These are phyloP conservation scores for Cytidiella melzeri DNA, from an alignment of 768 basidiomycete genomes.

Conservation along the genomic window DNA sequence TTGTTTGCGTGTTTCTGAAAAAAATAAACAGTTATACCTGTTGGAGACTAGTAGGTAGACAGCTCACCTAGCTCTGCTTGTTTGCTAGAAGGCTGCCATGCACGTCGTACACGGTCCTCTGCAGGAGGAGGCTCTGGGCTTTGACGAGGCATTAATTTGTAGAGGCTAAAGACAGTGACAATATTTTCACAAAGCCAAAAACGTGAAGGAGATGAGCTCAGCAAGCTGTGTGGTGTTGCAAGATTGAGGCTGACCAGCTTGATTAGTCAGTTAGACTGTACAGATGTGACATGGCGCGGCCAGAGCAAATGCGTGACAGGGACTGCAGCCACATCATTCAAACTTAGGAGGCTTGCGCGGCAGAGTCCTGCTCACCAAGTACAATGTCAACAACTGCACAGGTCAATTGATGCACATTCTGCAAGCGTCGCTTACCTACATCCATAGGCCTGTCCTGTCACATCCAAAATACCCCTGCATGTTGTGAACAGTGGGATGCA, in stretches of 20 bases:
- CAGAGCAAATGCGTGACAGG: neutral
- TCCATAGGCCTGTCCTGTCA: neutral
- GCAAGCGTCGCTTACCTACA: neutral
- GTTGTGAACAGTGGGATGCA: slow-evolving; percentile 3
- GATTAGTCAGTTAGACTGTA: neutral
- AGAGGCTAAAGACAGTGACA: neutral
- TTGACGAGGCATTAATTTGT: neutral
- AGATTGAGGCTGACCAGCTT: neutral
- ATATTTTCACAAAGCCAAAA: neutral
- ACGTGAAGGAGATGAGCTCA: neutral
- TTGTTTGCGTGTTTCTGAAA: neutral
- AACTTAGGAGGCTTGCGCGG: neutral
- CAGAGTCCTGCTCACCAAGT: too few species aligned
- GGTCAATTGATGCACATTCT: neutral
- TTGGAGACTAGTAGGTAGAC: neutral
- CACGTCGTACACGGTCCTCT: neutral
- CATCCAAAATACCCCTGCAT: neutral
- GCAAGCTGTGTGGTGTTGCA: neutral
- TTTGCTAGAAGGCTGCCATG: neutral
- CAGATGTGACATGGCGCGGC: neutral
- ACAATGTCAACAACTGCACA: too few species aligned
- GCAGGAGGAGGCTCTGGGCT: neutral
- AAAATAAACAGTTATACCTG: neutral
- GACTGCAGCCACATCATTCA: neutral
- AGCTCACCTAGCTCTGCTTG: neutral